These are phyloP conservation scores for Apiotrichum akiyoshidainum DNA, from an alignment of 1,284 basidiomycete species.

Conservation along the genomic window DNA sequence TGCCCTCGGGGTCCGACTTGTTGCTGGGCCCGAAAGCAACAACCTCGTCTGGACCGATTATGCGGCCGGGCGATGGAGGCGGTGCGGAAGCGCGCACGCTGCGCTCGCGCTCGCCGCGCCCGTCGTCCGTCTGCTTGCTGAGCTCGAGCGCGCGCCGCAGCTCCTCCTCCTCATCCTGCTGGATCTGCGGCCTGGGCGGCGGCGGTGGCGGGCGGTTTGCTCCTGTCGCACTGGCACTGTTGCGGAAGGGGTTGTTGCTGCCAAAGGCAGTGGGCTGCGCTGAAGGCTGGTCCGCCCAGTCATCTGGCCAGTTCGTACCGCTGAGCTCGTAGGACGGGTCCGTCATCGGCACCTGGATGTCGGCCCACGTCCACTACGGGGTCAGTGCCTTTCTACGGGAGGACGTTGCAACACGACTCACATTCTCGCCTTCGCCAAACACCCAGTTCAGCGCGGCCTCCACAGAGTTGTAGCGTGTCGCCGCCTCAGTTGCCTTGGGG, in stretches of 20 bases:
- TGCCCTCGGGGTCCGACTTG: conserved; percentile 36
- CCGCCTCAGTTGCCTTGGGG: conserved; percentile 33
- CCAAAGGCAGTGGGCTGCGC: neutral
- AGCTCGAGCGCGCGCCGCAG: conserved; percentile 24
- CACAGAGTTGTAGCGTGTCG: conserved; percentile 29
- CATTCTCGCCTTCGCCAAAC: conserved; percentile 41
- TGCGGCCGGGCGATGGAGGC: conserved; percentile 34
- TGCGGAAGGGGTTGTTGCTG: conserved; percentile 22
- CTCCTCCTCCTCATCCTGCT: conserved; percentile 28
- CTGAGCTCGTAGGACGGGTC: too few species aligned
- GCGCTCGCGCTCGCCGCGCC: conserved; percentile 28
- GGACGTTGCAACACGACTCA: conserved; percentile 16
- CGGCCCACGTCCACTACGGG: neutral
- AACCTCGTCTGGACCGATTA: conserved; percentile 2
- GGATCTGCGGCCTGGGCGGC: conserved; percentile 40
- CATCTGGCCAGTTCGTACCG: too few species aligned
- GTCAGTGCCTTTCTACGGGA: too few species aligned
- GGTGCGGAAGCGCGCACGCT: conserved; percentile 40
- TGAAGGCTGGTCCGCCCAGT: too few species aligned
- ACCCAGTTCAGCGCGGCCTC: conserved; percentile 47
- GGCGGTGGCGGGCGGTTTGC: conserved; percentile 5
- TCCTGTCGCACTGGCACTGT: conserved; percentile 12
- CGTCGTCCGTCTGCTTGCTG: conserved; percentile 12
- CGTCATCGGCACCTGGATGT: too few species aligned
- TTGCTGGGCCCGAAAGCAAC: conserved; percentile 38